A percentile compares a stretch with the other conserved stretches of the same genome.
These are phyloP conservation scores for Ogataea hybrid DNA, from an alignment of 1,139 yeast genomes.

Conservation along the genomic window DNA sequence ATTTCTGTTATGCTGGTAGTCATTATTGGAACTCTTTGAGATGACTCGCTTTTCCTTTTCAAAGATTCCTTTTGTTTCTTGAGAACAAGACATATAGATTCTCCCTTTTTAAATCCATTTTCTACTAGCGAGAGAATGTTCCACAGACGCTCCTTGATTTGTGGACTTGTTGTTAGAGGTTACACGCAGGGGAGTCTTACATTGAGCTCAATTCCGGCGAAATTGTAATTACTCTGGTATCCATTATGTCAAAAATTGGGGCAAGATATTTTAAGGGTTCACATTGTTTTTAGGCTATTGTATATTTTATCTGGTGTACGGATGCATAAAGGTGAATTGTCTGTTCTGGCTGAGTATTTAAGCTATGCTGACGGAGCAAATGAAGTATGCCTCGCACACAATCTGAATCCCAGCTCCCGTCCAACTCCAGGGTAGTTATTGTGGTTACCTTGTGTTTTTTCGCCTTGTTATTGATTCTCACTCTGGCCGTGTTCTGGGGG, in stretches of 20 bases:
- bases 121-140: conserved; percentile 17
- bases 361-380: neutral
- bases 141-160: conserved; percentile 14
- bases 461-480: conserved; percentile 4
- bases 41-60: conserved; percentile 8
- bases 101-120: conserved; percentile 23
- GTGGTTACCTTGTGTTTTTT: conserved; percentile 11
- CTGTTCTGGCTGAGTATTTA: conserved; percentile 8
- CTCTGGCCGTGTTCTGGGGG: conserved; percentile 9
- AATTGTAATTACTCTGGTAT: conserved; percentile 12
- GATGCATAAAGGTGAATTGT: conserved; percentile 5
- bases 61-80: conserved; percentile 9
- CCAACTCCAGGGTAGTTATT: conserved; percentile 1
- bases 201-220: conserved; percentile 15
- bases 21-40: conserved; percentile 1
- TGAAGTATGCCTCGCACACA: neutral
- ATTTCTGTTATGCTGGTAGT: conserved; percentile 10
- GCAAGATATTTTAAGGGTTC: neutral
- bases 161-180: conserved; percentile 3
- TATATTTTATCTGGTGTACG: conserved; percentile 6
- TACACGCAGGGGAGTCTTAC: conserved; percentile 4
- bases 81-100: conserved; percentile 15
- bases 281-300: neutral
- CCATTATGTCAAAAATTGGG: neutral
- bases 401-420: neutral